Evolutionary conservation across 768 basidiomycete genomes (phyloP), one percentile per base, ranked within the genome.

Genomic region (Fomitopsis serialis): DNA sequence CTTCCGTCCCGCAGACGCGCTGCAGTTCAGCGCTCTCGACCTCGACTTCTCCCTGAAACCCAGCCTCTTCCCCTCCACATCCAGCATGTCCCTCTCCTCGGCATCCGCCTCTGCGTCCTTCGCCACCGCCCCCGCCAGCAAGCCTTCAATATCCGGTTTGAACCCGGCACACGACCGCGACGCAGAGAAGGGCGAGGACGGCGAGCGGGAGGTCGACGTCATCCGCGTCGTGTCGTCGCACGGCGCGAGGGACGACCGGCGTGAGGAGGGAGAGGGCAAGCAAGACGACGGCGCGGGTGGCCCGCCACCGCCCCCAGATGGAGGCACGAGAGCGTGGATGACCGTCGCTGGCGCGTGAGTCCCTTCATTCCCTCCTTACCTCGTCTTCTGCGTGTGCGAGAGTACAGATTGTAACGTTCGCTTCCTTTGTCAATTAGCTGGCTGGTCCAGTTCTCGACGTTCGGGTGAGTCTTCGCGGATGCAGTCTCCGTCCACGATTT

Each of bases 371-470:
- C n/a, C n/a, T n/a, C n/a, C n/a, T n/a, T n/a, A n/a, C n/a, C n/a
- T n/a, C n/a, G n/a, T n/a, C n/a, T n/a, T n/a, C n/a, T n/a, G n/a
- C n/a, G n/a, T n/a, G n/a, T n/a, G 24, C 19, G 22, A 1, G 12
- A 9, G n/a, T n/a, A n/a, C n/a, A n/a, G n/a, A n/a, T n/a, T n/a
- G n/a, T n/a, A n/a, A n/a, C n/a, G n/a, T n/a, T n/a, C n/a, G n/a
- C n/a, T n/a, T 9, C 24, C 13, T 45, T 10, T 13, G n/a, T 15
- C 36, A 36, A 2, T 34, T 15, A 65, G 61, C 8, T 63, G 56
- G 58, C 55, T 66, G 49, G 58, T 61, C 25, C 55, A 57, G 34
- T 63, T 63, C 52, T 56, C 48, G 13, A 64, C 63, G 2, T 64
- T 62, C 40, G 63, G 62, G 56, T 58, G 27, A 53, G 61, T 56